Percentiles rank a stretch among this genome's conserved stretches.
phyloP scores from a whole-genome alignment of 768 basidiomycete species.

The Mycena pura region DNA sequence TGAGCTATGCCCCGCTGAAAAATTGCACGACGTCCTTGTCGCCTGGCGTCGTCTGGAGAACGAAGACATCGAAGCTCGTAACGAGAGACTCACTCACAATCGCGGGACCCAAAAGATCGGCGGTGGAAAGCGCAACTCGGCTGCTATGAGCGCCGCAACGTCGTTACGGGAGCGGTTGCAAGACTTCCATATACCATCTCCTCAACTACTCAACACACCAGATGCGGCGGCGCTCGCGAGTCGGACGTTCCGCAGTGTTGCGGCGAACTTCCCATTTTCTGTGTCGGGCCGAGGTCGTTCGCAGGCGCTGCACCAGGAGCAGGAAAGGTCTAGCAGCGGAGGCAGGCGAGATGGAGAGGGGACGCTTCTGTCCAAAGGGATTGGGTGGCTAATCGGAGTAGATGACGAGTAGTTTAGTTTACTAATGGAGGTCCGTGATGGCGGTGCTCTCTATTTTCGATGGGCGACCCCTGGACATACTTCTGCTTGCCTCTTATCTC shows the following conservation, averaged over 20 bases:
- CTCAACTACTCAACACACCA: constrained; percentile 72
- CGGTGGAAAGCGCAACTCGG: constrained; percentile 17
- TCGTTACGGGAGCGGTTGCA: constrained; percentile 70
- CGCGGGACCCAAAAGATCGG: constrained; percentile 29
- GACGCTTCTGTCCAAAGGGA: constrained; percentile 82
- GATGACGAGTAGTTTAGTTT: constrained; percentile 66
- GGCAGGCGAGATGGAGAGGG: constrained; percentile 59
- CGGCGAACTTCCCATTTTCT: constrained; percentile 77
- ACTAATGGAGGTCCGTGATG: no score
- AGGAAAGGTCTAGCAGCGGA: constrained; percentile 48
- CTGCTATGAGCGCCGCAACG: constrained; percentile 46
- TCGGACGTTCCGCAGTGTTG: constrained; percentile 78
- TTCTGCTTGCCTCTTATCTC: neutral
- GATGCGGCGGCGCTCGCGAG: constrained; percentile 84
- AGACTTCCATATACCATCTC: constrained; percentile 71
- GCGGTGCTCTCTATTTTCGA: no score
- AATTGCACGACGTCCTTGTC: constrained; percentile 76
- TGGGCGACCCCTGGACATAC: no score
- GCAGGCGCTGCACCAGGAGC: constrained; percentile 49
- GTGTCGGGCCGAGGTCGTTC: constrained; percentile 50
- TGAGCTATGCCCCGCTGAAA: constrained; percentile 84
- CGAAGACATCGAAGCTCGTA: constrained; percentile 61
- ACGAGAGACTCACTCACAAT: constrained; percentile 46
- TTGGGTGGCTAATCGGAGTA: constrained; percentile 95
- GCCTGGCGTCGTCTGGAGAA: constrained; percentile 80